Evolutionary conservation across 2,329 filamentous ascomycete genomes (phyloP), one percentile per base, ranked within the genome.

Genomic region (Juglanconis oblonga): DNA sequence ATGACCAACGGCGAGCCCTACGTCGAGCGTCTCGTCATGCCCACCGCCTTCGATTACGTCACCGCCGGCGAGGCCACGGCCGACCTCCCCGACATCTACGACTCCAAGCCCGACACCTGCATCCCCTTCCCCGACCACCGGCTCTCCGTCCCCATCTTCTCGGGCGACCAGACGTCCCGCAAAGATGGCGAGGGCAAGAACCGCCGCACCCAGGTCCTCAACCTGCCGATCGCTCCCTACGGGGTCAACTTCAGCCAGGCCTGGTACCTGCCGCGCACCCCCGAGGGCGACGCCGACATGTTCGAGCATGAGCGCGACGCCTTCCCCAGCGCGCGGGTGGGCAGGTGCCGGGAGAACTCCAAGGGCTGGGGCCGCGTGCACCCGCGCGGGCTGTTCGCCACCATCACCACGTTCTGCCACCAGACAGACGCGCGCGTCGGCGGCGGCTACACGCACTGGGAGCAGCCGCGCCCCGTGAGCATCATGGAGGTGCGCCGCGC

Each of bases 71-170:
- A 85, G n/a, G 84, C 81, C 0, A 83, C 82, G 0, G 70, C 70
- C 0, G 87, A 89, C 62, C 76, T 96, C 0, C 87, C 88, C 0
- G 62, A 74, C 0, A 82, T 94, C 3, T 77, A 81, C 10, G 88
- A 91, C 63, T 82, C 77, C 0, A 83, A 84, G 40, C 74, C 82
- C 0, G 83, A 87, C 36, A 80, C 82, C 1, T 92, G 89, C 64
- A 78, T 89, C 1, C 67, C 74, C 0, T 85, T 81, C 60, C 90
- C 91, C 0, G 89, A 94, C 66, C 90, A 95, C 67, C 79, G 88
- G 0, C 69, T 81, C 0, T 69, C 75, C n/a, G 45, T 72, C 3
- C 71, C 78, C 5, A 66, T 81, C 4, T 78, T 79, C 2, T 66
- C 67, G 8, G 59, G 55, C 10, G 14, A 57, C 17, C 29, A 38